phyloP scores from a whole-genome alignment of 2,329 filamentous ascomycete genomes.

The Xylariomycetidae sp. region DNA sequence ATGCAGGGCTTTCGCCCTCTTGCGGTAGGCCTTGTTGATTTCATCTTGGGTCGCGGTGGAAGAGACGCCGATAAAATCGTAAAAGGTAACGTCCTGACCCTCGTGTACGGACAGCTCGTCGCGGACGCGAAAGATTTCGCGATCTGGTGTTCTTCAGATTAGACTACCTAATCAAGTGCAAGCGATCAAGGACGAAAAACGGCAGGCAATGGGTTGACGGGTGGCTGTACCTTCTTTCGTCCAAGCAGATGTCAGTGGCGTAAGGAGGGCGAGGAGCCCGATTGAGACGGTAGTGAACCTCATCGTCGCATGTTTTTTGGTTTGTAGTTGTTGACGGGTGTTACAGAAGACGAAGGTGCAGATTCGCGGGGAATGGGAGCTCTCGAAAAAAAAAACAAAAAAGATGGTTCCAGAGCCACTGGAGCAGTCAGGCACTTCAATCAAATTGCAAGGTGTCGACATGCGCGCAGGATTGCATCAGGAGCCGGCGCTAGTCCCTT shows the following conservation, averaged over 20 bases:
- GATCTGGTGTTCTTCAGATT: no score
- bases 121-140: conserved; percentile 93
- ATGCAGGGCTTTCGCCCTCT: conserved; percentile 77
- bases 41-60: conserved; percentile 75
- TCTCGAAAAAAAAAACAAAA: no score
- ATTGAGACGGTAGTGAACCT: conserved; percentile 63
- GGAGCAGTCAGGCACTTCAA: no score
- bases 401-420: no score
- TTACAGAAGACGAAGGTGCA: no score
- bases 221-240: conserved; percentile 68
- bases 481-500: neutral
- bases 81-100: conserved; percentile 80
- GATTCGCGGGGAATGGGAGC: no score
- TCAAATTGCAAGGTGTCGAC: conserved; percentile 19
- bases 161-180: no score
- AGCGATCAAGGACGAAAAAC: no score
- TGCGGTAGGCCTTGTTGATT: conserved; percentile 90
- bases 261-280: conserved; percentile 64
- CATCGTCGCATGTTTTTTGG: conserved; percentile 54
- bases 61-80: conserved; percentile 81
- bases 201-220: neutral
- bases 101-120: conserved; percentile 78
- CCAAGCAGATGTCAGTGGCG: conserved; percentile 70
- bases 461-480: conserved; percentile 1
- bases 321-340: neutral